Base-by-base conservation (phyloP, 495 filamentous ascomycete genomes). In the Cryomyces minteri region DNA sequence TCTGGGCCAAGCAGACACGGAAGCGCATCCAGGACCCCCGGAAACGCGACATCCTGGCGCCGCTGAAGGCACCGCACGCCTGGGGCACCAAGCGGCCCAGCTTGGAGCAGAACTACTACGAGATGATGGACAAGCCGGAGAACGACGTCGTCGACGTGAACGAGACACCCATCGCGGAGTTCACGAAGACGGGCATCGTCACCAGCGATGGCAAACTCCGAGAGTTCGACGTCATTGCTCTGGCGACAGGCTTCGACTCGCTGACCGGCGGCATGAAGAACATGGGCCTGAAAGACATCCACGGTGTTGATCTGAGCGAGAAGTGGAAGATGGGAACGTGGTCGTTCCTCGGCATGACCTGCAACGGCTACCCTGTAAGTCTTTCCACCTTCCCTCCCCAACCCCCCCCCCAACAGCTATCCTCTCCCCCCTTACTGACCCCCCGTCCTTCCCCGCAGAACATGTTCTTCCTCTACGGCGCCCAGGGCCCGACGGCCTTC, bases 221-320 rank as follows among this genome's bases (percentile, higher is more conserved):
- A 43, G 67, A 75, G 48, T 50, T 73, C 39, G 72, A 76, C 50
- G 53, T 72, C 28, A 61, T 77, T 44, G 65, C 65, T 39, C 53
- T 74, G 43, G 72, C 72, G 8, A 77, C 73, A 5, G 73, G 73
- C 0, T 77, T 74, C 50, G 73, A 75, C 51, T 56, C 63, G 11
- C 56, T 69, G 9, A 73, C 67, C 5, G 73, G 73, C 8, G 64
- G 61, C 4, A 62, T 75, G 55, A 63, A 59, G 48, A 55, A 65
- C 31, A 65, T 77, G 49, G 66, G 67, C 4, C 51, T 77, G 43
- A 53, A 54, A 12, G 67, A 67, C 47, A 50, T 63, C 33, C 45
- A 67, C 39, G 69, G 64, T 5, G 47, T 56, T 5, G 52, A 55
- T 10, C 57, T 76, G 7, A 37, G 55, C 0, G 65, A 73, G 30